Evolutionary conservation across 345 rosid genomes (phyloP).

Genomic region (Euphorbia tirucalli): DNA sequence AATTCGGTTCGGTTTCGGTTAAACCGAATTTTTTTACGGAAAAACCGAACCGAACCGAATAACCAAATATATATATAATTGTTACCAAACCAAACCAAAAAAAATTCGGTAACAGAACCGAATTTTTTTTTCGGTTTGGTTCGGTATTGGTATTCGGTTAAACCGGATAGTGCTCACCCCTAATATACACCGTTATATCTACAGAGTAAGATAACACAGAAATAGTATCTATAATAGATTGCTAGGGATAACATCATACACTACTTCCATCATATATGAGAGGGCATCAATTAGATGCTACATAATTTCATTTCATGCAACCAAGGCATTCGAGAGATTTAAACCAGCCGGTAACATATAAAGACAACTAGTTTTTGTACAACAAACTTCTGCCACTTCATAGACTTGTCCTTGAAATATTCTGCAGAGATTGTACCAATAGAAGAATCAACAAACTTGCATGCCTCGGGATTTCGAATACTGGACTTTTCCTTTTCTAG

Average conservation of each 20-base stretch:
- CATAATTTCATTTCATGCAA: neutral
- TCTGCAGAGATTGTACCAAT: slow-evolving; percentile 40
- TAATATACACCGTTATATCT: too few relatives aligned
- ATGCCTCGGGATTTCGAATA: slow-evolving; percentile 25
- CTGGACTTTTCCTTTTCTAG: slow-evolving; percentile 54
- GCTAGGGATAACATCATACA: neutral
- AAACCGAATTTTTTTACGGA: too few relatives aligned
- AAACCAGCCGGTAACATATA: neutral
- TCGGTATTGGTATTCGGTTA: too few relatives aligned
- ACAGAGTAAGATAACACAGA: neutral
- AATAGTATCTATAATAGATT: neutral
- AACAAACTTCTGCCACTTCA: slow-evolving; percentile 91
- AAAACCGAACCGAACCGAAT: too few relatives aligned
- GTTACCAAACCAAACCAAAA: too few relatives aligned
- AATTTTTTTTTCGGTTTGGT: too few relatives aligned
- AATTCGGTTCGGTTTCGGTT: too few relatives aligned
- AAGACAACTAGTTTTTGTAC: neutral
- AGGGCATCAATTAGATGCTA: neutral
- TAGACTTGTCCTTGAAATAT: slow-evolving; percentile 68
- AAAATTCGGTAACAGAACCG: too few relatives aligned
- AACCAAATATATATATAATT: too few relatives aligned
- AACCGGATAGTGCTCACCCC: too few relatives aligned
- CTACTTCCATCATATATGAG: neutral
- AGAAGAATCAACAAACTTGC: slow-evolving; percentile 40
- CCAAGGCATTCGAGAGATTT: neutral